Evolutionary conservation across 1,139 yeast species (phyloP).

Genomic region (Suhomyces kunorum): DNA sequence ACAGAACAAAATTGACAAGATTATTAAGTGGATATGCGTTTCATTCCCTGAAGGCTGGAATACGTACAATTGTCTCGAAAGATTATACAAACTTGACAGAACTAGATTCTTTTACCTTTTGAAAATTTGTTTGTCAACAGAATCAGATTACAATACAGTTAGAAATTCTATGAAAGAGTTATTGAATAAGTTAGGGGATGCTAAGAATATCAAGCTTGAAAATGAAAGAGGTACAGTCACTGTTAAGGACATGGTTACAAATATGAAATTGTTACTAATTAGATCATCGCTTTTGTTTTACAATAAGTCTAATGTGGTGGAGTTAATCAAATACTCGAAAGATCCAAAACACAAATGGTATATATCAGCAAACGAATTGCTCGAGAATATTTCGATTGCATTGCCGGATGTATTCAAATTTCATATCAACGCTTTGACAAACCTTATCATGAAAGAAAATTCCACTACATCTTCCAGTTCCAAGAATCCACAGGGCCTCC

Average conservation of each 20-base stretch:
- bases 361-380: slow-evolving; percentile 49
- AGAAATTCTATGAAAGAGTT: slow-evolving; percentile 64
- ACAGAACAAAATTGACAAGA: slow-evolving; percentile 48
- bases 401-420: slow-evolving; percentile 67
- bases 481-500: slow-evolving; percentile 17
- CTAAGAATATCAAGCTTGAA: slow-evolving; percentile 47
- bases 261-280: slow-evolving; percentile 57
- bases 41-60: slow-evolving; percentile 56
- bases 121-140: slow-evolving; percentile 54
- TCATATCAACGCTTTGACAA: slow-evolving; percentile 55
- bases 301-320: slow-evolving; percentile 64
- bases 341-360: slow-evolving; percentile 32
- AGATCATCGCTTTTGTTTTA: slow-evolving; percentile 63
- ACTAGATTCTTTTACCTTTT: slow-evolving; percentile 58
- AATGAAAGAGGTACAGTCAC: slow-evolving; percentile 41
- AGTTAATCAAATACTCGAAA: slow-evolving; percentile 51
- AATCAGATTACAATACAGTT: slow-evolving; percentile 61
- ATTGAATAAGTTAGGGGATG: slow-evolving; percentile 51
- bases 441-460: slow-evolving; percentile 32
- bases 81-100: slow-evolving; percentile 56
- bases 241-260: slow-evolving; percentile 50
- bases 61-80: slow-evolving; percentile 49
- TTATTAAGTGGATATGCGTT: slow-evolving; percentile 64
- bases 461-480: slow-evolving; percentile 17
- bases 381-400: slow-evolving; percentile 60